A percentile compares a stretch with the other conserved stretches of the same genome.
These are phyloP conservation scores for Didymella pinodella DNA, from an alignment of 2,329 filamentous ascomycete genomes.

Conservation along the genomic window DNA sequence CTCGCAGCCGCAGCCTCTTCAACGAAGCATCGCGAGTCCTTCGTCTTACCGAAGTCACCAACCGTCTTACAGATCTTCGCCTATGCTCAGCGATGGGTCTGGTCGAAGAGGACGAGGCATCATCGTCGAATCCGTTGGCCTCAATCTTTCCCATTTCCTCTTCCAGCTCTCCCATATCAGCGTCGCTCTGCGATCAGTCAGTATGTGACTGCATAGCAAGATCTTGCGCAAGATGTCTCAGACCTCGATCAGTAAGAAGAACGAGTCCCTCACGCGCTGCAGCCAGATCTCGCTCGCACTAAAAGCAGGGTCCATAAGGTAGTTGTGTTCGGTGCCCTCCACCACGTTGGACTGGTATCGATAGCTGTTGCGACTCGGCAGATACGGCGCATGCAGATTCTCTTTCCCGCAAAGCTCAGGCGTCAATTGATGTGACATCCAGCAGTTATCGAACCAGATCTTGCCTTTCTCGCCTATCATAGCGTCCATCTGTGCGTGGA, in stretches of 20 bases:
- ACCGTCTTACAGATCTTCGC: conserved; percentile 5
- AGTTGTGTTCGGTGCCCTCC: conserved; percentile 36
- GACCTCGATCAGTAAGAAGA: conserved; percentile 17
- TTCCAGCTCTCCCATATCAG: background rate
- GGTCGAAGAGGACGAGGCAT: conserved; percentile 7
- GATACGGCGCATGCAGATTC: background rate
- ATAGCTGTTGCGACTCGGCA: conserved; percentile 19
- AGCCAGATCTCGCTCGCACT: conserved; percentile 38
- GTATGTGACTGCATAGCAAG: background rate
- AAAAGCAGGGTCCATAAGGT: conserved; percentile 39
- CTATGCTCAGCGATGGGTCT: conserved; percentile 1
- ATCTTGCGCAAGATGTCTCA: background rate
- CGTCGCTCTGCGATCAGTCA: conserved; percentile 5
- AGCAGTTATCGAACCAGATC: conserved; percentile 41
- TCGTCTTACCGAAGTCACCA: conserved; percentile 8
- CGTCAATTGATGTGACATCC: conserved; percentile 20
- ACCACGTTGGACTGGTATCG: conserved; percentile 29
- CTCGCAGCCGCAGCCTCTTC: background rate
- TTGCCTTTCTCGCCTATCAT: conserved; percentile 41
- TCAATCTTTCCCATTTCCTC: background rate
- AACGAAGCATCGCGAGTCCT: background rate
- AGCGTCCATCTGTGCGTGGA: conserved; percentile 40
- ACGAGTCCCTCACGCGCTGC: conserved; percentile 34
- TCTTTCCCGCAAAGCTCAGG: background rate
- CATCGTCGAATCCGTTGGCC: background rate